Evolutionary conservation across 352 stramenopile genomes (phyloP).

Genomic region (Phytophthora crassamura): DNA sequence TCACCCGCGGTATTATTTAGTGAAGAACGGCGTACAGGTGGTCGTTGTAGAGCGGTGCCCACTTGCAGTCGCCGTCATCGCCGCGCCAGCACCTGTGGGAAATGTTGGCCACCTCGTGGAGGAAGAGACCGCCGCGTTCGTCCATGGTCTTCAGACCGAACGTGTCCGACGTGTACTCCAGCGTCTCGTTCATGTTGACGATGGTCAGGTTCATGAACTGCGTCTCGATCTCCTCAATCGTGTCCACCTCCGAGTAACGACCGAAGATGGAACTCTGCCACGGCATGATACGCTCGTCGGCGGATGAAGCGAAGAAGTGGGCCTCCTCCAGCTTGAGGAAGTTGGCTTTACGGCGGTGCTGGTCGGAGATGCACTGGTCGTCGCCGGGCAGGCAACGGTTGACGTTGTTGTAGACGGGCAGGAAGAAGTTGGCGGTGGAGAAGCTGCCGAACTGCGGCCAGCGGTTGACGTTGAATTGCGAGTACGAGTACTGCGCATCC

Average conservation of each 20-base stretch:
- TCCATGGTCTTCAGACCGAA: slow-evolving; percentile 39
- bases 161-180: slow-evolving; percentile 40
- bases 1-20: slow-evolving; percentile 4
- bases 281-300: too few relatives aligned
- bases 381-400: slow-evolving; percentile 15
- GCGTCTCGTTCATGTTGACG: slow-evolving; percentile 34
- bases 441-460: slow-evolving; percentile 25
- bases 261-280: too few relatives aligned
- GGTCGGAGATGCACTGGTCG: slow-evolving; percentile 28
- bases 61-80: slow-evolving; percentile 39
- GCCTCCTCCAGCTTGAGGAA: slow-evolving; percentile 42
- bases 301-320: too few relatives aligned
- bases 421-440: slow-evolving; percentile 32
- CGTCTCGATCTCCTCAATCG: slow-evolving; percentile 37
- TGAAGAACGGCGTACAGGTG: slow-evolving; percentile 22
- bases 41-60: slow-evolving; percentile 39
- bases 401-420: slow-evolving; percentile 49
- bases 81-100: slow-evolving; percentile 39
- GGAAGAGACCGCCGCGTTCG: slow-evolving; percentile 31
- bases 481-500: slow-evolving; percentile 34
- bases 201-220: slow-evolving; percentile 41
- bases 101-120: slow-evolving; percentile 31
- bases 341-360: slow-evolving; percentile 44
- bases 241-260: too few relatives aligned
- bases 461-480: slow-evolving; percentile 39